Evolutionary conservation across 225 moss, liverwort and hornwort species (phyloP).

Genomic region (Marchantia paleacea): DNA sequence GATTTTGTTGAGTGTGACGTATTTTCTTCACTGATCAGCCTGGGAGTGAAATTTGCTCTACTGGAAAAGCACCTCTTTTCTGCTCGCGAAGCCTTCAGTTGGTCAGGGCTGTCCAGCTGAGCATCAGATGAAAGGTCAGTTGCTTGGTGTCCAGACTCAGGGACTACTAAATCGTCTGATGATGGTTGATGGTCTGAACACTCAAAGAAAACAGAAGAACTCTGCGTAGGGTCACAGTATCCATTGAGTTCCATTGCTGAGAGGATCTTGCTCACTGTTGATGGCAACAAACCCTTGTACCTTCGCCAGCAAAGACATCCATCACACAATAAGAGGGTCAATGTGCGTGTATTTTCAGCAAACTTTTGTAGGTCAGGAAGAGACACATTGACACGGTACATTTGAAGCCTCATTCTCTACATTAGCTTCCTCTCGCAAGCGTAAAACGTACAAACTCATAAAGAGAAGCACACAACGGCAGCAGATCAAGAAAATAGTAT

Average conservation of each 20-base stretch:
- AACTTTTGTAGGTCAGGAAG: neutral
- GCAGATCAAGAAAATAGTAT: neutral
- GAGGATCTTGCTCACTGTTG: conserved; percentile 50
- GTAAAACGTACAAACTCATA: neutral
- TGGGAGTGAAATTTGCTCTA: neutral
- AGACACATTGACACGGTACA: neutral
- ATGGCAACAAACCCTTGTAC: conserved; percentile 50
- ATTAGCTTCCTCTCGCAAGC: neutral
- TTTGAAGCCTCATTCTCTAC: too few relatives aligned
- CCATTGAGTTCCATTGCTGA: conserved; percentile 70
- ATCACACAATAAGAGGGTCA: neutral
- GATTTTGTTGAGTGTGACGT: neutral
- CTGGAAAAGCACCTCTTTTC: neutral
- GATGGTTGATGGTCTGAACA: neutral
- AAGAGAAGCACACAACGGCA: neutral
- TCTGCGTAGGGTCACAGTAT: conserved; percentile 35
- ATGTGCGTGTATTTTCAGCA: neutral
- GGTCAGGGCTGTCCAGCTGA: neutral
- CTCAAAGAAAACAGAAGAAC: neutral
- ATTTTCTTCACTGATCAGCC: neutral
- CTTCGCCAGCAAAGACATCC: conserved; percentile 24
- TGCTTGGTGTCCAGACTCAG: neutral
- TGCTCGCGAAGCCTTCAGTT: neutral
- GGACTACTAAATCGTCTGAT: neutral
- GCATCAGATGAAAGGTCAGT: neutral